phyloP scores from a whole-genome alignment of 768 basidiomycete genomes.

The Russula earlei region DNA sequence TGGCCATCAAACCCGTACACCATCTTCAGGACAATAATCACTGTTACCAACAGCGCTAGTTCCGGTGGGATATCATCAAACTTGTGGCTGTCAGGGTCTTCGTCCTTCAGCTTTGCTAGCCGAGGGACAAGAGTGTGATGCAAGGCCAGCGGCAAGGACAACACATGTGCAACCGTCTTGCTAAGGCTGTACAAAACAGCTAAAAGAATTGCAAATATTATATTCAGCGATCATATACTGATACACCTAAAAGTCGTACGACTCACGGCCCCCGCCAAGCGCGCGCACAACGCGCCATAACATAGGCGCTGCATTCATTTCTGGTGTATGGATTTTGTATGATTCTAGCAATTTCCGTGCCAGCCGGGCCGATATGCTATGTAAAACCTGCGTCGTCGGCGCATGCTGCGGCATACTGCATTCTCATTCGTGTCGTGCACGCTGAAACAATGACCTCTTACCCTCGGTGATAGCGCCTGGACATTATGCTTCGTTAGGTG shows the following conservation, averaged over 20 bases:
- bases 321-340: conserved; percentile 59
- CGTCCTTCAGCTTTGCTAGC: conserved; percentile 27
- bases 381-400: conserved; percentile 49
- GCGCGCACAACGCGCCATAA: conserved; percentile 66
- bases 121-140: conserved; percentile 44
- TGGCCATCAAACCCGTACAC: conserved; percentile 75
- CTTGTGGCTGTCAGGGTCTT: conserved; percentile 39
- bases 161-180: conserved; percentile 46
- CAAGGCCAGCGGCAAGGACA: conserved; percentile 52
- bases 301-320: conserved; percentile 63
- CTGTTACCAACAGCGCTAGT: conserved; percentile 45
- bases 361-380: conserved; percentile 51
- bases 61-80: conserved; percentile 65
- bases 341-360: conserved; percentile 43
- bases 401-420: conserved; percentile 35
- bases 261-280: conserved; percentile 68
- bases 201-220: conserved; percentile 25
- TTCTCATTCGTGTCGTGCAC: neutral
- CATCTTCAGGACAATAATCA: conserved; percentile 71
- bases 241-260: conserved; percentile 12
- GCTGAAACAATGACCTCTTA: conserved; percentile 29
- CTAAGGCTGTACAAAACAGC: conserved; percentile 58
- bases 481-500: conserved; percentile 68
- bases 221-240: conserved; percentile 15
- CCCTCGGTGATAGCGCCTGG: conserved; percentile 61